Evolutionary conservation across 352 stramenopile genomes (phyloP).

Genomic region (Phytophthora nicotianae): DNA sequence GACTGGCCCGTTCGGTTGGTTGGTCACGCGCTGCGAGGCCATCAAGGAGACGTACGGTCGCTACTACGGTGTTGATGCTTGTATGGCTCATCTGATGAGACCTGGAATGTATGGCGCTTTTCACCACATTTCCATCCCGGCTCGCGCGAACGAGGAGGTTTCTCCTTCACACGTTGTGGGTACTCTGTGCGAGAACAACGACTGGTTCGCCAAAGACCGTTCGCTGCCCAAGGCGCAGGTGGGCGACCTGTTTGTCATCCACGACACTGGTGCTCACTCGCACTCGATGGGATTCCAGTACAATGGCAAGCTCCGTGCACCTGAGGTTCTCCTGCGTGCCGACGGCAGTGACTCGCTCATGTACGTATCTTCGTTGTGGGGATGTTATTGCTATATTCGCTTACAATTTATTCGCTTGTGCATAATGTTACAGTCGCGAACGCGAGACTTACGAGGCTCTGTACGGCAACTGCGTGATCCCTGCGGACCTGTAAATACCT

Average conservation of each 20-base stretch:
- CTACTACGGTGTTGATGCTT: conserved; percentile 90
- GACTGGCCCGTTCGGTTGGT: conserved; percentile 87
- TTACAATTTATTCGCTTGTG: conserved; percentile 3
- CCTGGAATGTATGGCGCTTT: conserved; percentile 91
- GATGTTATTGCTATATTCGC: neutral
- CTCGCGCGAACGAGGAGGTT: conserved; percentile 48
- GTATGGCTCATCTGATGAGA: conserved; percentile 91
- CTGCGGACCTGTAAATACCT: conserved; percentile 45
- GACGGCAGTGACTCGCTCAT: conserved; percentile 71
- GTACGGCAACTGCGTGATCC: conserved; percentile 81
- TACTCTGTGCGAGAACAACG: conserved; percentile 92
- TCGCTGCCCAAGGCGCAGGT: conserved; percentile 69
- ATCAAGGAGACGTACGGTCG: conserved; percentile 87
- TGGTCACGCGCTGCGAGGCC: conserved; percentile 83
- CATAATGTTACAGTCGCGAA: conserved; percentile 51
- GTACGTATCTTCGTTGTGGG: conserved; percentile 36
- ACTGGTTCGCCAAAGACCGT: conserved; percentile 92
- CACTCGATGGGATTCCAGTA: conserved; percentile 94
- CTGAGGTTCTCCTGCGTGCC: conserved; percentile 79
- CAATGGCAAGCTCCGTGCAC: conserved; percentile 90
- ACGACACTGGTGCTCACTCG: conserved; percentile 90
- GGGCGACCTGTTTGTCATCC: conserved; percentile 90
- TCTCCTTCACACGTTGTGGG: conserved; percentile 78
- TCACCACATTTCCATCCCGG: conserved; percentile 87
- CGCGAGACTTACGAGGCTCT: conserved; percentile 77